These are phyloP conservation scores for Mycena polygramma DNA, from an alignment of 768 basidiomycete genomes.

Conservation along the genomic window DNA sequence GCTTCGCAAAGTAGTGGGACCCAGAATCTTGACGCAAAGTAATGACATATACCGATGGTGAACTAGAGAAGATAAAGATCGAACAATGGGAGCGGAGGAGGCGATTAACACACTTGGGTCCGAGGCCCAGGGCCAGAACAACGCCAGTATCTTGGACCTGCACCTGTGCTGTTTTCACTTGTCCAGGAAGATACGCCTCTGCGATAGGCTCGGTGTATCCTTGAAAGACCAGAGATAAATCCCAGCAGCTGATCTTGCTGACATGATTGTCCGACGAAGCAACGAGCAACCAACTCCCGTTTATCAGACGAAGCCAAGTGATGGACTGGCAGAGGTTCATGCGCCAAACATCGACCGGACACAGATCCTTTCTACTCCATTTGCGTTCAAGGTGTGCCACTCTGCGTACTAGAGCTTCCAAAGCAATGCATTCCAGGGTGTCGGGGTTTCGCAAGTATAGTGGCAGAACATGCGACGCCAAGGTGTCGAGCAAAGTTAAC, in stretches of 20 bases:
- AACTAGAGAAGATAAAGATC: not conserved
- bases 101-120: slow-evolving; percentile 3
- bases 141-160: slow-evolving; percentile 18
- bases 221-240: slow-evolving; percentile 14
- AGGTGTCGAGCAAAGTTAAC: too few species aligned
- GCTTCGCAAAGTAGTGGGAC: slow-evolving; percentile 9
- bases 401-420: slow-evolving; percentile 14
- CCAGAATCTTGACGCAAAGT: slow-evolving; percentile 1
- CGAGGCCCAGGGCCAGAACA: slow-evolving; percentile 27
- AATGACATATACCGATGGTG: slow-evolving; percentile 7
- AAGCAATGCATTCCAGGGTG: not conserved
- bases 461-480: not conserved
- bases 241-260: slow-evolving; percentile 35
- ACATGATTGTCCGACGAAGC: slow-evolving; percentile 26
- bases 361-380: slow-evolving; percentile 1
- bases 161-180: slow-evolving; percentile 24
- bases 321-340: slow-evolving; percentile 26
- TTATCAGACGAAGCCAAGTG: slow-evolving; percentile 34
- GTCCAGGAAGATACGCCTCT: slow-evolving; percentile 28
- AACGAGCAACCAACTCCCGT: slow-evolving; percentile 25
- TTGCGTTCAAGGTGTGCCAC: not conserved
- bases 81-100: not conserved
- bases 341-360: not conserved
- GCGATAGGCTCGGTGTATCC: slow-evolving; percentile 17
- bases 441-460: slow-evolving; percentile 7